These are phyloP conservation scores for Pueraria montana DNA, from an alignment of 306 rosid species.

Conservation along the genomic window DNA sequence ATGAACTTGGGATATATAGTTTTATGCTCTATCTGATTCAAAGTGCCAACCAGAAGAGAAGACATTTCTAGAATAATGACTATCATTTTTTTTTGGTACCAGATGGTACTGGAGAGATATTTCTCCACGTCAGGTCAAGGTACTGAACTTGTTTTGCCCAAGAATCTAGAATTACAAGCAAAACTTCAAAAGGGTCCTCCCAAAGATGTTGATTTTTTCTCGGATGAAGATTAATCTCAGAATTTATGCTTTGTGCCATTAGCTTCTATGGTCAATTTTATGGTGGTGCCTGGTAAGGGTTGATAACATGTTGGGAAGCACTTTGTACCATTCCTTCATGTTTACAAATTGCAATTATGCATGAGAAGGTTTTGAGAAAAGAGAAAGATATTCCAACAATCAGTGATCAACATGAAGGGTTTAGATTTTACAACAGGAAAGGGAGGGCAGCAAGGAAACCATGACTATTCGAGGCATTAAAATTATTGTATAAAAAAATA, in stretches of 20 bases:
- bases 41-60: neutral
- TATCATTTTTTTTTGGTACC: neutral
- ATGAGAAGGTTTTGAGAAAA: neutral
- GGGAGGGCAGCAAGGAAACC: neutral
- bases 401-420: slow-evolving; percentile 1
- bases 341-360: neutral
- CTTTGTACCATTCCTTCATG: neutral
- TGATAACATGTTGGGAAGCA: neutral
- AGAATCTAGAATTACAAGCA: slow-evolving; percentile 66
- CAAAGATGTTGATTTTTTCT: slow-evolving; percentile 66
- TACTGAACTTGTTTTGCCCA: slow-evolving; percentile 84
- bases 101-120: slow-evolving; percentile 93
- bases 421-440: neutral
- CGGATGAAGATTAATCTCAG: slow-evolving; percentile 48
- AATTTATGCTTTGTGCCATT: neutral
- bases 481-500: neutral
- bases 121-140: slow-evolving; percentile 75
- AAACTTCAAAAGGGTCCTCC: slow-evolving; percentile 74
- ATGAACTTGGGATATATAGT: neutral
- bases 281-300: neutral
- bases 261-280: neutral
- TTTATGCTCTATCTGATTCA: neutral
- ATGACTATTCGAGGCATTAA: neutral
- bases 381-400: slow-evolving; percentile 13
- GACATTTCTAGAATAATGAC: neutral